Base-by-base conservation (phyloP, 495 filamentous ascomycete species). In the Lophiostoma macrostomum region DNA sequence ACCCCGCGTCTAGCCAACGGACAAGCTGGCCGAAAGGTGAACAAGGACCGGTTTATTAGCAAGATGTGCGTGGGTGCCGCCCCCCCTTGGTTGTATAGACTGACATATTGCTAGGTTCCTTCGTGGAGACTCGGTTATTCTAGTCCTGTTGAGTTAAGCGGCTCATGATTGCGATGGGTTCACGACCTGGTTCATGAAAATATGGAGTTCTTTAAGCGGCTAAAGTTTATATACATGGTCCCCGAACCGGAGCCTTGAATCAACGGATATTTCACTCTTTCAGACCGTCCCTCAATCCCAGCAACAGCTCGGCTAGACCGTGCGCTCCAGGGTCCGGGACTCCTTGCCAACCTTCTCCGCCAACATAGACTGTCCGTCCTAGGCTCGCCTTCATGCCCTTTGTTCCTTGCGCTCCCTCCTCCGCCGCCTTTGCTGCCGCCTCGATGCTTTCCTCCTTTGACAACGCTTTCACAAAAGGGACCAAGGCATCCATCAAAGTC, bases 21-120 rank as follows among this genome's bases (percentile, higher is more conserved):
- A 22, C 86, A 87, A 74, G 91, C 90, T 74, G 89, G 91, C 45
- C 81, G 85, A 68, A 86, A 88, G 27, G 87, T 96, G 30, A 97
- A 98, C 73, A 96, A 96, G 80, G 93, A 98, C 71, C 78, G 94
- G 25, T 98, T 96, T 72, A 90, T 97, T 64, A 95, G 88, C 78
- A 98, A 98, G 77, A 90, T 98, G 93, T 95, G 68, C 52, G 86
- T 76, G 18, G 2, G 10, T 35, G 13, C 28, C 25, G 16, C 22
- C 8, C n/a, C 14, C 28, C 2, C 12, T 20, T 0, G 6, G 25
- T 7, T 34, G 3, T 32, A 11, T 57, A 29, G 5, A 11, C 14
- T 48, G 27, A n/a, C 46, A 19, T 39, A 23, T 16, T n/a, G 23
- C 13, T 63, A 95, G 90, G 85, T 97, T 97, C 69, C 74, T 97